Percentiles rank a stretch among this genome's conserved stretches.
phyloP scores from a whole-genome alignment of 2,329 filamentous ascomycete genomes.

The Monosporascus sp. region DNA sequence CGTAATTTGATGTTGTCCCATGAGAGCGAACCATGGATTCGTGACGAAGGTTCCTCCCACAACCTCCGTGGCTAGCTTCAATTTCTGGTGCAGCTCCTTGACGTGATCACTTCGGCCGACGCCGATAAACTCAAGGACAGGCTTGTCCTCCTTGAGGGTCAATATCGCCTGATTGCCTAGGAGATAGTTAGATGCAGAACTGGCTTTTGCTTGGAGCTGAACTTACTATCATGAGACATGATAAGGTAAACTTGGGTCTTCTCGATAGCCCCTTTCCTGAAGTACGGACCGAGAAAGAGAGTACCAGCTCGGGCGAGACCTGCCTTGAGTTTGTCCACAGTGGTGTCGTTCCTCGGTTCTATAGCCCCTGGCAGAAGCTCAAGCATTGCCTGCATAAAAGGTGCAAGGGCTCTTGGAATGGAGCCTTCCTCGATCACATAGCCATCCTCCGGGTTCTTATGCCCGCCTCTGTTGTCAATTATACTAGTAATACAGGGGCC shows the following conservation, averaged over 20 bases:
- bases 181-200: neutral
- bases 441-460: constrained; percentile 51
- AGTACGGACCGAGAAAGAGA: constrained; percentile 54
- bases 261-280: constrained; percentile 48
- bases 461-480: constrained; percentile 51
- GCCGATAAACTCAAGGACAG: constrained; percentile 53
- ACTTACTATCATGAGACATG: constrained; percentile 59
- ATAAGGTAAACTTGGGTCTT: constrained; percentile 59
- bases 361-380: constrained; percentile 46
- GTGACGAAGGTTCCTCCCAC: constrained; percentile 56
- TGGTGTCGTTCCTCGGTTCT: constrained; percentile 29
- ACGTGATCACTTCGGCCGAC: constrained; percentile 52
- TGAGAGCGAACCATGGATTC: constrained; percentile 51
- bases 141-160: constrained; percentile 53
- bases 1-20: constrained; percentile 54
- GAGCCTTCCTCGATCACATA: constrained; percentile 61
- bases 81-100: constrained; percentile 42
- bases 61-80: constrained; percentile 48
- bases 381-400: constrained; percentile 51
- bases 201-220: neutral
- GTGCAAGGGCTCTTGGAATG: constrained; percentile 50
- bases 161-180: constrained; percentile 53
- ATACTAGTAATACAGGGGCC: constrained; percentile 59
- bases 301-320: constrained; percentile 45
- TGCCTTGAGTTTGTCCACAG: constrained; percentile 38